phyloP scores from a whole-genome alignment of 495 filamentous ascomycete species.

The Tuber borchii region DNA sequence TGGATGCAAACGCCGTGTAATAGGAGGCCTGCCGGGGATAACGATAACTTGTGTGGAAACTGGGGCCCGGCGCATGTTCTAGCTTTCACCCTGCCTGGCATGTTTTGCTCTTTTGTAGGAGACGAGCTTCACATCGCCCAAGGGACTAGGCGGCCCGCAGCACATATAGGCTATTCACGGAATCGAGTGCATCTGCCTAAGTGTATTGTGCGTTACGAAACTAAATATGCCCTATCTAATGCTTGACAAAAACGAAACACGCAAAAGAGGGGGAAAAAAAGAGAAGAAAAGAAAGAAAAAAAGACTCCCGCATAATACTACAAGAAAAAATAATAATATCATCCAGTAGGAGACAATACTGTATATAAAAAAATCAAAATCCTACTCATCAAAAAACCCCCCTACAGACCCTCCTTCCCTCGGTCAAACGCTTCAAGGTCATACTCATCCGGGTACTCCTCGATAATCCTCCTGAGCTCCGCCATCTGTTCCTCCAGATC shows the following conservation, averaged over 20 bases:
- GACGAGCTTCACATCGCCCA: background rate
- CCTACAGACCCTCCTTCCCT: slow-evolving; percentile 59
- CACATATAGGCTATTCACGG: background rate
- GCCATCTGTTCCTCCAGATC: slow-evolving; percentile 73
- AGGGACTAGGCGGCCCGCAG: background rate
- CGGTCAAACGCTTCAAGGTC: slow-evolving; percentile 71
- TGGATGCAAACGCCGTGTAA: background rate
- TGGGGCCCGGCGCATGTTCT: background rate
- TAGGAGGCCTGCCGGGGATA: background rate
- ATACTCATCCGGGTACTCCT: slow-evolving; percentile 90
- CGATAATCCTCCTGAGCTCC: slow-evolving; percentile 66
- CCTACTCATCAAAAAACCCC: background rate
- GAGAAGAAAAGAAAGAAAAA: background rate
- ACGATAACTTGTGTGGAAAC: background rate
- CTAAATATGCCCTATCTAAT: background rate
- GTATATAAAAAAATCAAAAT: background rate
- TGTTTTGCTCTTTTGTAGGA: background rate
- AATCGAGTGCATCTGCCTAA: background rate
- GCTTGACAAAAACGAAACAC: background rate
- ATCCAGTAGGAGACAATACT: background rate
- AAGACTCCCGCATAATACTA: background rate
- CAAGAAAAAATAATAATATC: background rate
- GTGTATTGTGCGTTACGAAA: background rate
- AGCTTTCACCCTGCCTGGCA: background rate
- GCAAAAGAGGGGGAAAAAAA: background rate